Conservation (phyloP, 805 yeast genomes). For the Cephaloascus albidus region DNA sequence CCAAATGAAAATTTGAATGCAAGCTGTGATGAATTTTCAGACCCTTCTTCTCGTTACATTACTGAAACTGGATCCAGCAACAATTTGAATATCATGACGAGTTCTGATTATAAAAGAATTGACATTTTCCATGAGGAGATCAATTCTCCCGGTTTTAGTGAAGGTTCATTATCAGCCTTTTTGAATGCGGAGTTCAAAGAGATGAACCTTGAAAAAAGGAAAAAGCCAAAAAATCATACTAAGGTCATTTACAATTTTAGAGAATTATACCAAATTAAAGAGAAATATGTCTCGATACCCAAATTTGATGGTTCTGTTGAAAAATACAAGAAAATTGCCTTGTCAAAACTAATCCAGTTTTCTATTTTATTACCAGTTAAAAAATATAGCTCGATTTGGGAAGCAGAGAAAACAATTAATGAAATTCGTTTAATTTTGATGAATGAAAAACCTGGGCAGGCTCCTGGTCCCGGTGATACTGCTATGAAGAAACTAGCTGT, state of each 20-base stretch:
- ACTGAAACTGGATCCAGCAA: no score
- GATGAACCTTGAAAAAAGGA: neutral
- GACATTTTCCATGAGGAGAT: conserved; percentile 3
- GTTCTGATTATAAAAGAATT: neutral
- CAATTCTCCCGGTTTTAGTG: conserved; percentile 4
- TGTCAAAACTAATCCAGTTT: conserved; percentile 7
- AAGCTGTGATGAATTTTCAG: neutral
- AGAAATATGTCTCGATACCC: neutral
- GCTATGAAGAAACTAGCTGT: conserved; percentile 16
- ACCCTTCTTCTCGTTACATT: neutral
- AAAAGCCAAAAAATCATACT: neutral
- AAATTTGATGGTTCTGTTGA: neutral
- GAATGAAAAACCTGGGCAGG: neutral
- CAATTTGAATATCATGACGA: neutral
- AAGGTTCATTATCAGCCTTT: conserved; percentile 3
- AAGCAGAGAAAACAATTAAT: conserved; percentile 12
- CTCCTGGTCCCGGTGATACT: conserved; percentile 6
- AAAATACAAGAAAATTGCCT: conserved; percentile 2
- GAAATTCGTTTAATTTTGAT: conserved; percentile 9
- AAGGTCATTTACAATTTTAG: conserved; percentile 2
- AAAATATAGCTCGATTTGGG: conserved; percentile 12
- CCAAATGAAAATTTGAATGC: neutral
- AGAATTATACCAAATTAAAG: conserved; percentile 1
- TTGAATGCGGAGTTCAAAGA: conserved; percentile 3
- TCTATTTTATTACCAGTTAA: conserved; percentile 2